Base-by-base conservation (phyloP, 2,329 filamentous ascomycete species). In the Hypoxylon sp. region DNA sequence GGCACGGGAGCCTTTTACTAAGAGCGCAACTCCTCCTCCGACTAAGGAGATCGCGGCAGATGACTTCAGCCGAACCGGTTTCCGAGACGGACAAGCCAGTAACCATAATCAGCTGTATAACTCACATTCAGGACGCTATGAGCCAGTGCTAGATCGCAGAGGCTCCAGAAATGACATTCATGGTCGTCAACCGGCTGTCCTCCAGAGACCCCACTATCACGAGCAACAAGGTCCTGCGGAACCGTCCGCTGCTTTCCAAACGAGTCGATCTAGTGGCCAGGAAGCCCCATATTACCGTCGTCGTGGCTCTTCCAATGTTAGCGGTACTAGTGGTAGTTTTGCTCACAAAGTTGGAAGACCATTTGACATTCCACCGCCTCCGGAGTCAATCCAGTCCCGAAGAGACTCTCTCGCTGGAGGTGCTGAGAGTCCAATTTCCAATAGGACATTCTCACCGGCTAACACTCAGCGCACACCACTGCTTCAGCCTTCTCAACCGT, bases 41-140 rank as follows among this genome's bases (percentile, higher is more conserved):
- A 86, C 91, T 0, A 93, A 94, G 76, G 94, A 98, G 78, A 97
- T 98, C 70, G 93, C 94, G 5, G 92, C 94, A 0, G 96, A 98
- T 79, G 95, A 97, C 72, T 98, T 98, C 76, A 97, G 91, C 78
- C 88, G 96, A 69, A 89, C 91, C 58, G 88, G 90, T 35, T 97
- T 93, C 91, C 88, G 92, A 75, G 94, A 97, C 69, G 87, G 90
- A 4, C 84, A 86, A 37, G 77, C 84, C 0, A 84, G 87, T 62
- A 84, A 86, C 10, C 90, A 88, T 69, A 86, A 92, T 63, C 94
- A 98, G 79, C 84, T 98, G 0, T 98, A 90, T 82, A 98, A 98
- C 78, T 97, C 95, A n/a, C 92, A 97, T 61, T 97, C 94, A 59
- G 95, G 95, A 17, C 91, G 94, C 55, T 97, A 97, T 74, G 95